Evolutionary conservation across 2,329 filamentous ascomycete genomes (phyloP).

Genomic region (Blumeria graminis): DNA sequence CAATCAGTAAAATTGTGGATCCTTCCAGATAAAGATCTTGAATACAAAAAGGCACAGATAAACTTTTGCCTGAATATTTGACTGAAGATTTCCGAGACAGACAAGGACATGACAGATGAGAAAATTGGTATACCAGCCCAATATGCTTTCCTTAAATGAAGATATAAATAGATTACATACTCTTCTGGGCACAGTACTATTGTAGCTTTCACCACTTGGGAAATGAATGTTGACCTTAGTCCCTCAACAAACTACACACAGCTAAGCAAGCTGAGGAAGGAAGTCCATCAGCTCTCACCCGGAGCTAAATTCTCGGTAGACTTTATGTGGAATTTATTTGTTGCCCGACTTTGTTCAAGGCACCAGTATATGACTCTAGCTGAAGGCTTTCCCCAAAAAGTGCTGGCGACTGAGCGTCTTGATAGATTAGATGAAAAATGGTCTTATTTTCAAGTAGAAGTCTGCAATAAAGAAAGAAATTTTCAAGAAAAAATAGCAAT

Average conservation of each 20-base stretch:
- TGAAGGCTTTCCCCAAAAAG: conserved; percentile 62
- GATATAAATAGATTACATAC: neutral
- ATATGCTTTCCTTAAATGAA: neutral
- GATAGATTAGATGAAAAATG: neutral
- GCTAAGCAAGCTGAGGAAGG: neutral
- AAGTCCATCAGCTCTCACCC: neutral
- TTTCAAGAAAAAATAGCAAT: neutral
- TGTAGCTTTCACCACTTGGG: neutral
- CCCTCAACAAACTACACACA: neutral
- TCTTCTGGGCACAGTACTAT: neutral
- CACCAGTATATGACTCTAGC: neutral
- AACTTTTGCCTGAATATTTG: too few relatives aligned
- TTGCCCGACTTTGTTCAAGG: neutral
- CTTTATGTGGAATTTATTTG: conserved; percentile 1
- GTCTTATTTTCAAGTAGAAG: neutral
- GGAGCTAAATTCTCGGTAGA: neutral
- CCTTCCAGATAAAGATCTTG: too few relatives aligned
- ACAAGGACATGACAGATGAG: too few relatives aligned
- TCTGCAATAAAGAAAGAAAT: neutral
- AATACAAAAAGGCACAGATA: too few relatives aligned
- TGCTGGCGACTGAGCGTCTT: conserved; percentile 21
- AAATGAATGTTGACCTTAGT: neutral
- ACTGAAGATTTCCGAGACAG: too few relatives aligned
- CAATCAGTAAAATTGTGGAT: too few relatives aligned
- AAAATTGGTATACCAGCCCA: neutral